Base-by-base conservation (phyloP, 345 rosid species). In the Ricinus communis region DNA sequence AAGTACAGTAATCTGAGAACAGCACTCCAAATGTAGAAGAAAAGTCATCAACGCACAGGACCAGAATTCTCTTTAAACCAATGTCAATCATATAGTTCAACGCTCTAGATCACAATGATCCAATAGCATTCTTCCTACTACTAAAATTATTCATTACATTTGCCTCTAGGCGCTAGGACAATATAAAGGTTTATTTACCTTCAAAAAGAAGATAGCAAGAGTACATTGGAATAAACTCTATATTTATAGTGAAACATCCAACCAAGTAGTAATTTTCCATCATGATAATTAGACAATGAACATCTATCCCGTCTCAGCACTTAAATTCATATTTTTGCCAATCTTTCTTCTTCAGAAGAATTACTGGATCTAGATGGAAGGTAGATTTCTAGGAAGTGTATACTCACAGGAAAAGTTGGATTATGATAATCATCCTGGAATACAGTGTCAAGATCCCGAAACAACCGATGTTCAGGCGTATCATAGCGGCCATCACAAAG, bases 401-500 rank as follows among this genome's bases (percentile, higher is more conserved):
- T 33, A 77, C 91, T 87, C 79, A 89, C 94, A 8, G 88, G 50
- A 70, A 87, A 77, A n/a, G 91, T 85, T 19, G 91, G 91, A 71
- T 89, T 89, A 61, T 85, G 91, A 72, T 47, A 84, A 71, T 89
- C 94, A 57, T 77, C 68, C 45, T 40, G 52, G 61, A 82, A 89
- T 38, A 83, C 85, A 1, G 88, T 87, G 77, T 77, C 79, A 58
- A 87, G 87, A 76, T 85, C 91, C 53, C 53, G 78, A 61, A 87
- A 83, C 22, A 89, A 66, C 30, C 91, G 82, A 70, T 89, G 94
- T 47, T 84, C 82, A 24, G 94, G 91, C 19, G 94, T 85, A 60
- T 89, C 94, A 64, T 89, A 89, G 47, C 91, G 90, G 47, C 94
- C 94, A 74, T 89, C 94, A 66, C 94, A 89, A 36, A 89, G 90